phyloP scores from a whole-genome alignment of 768 basidiomycete species.

The Goffeauzyma gilvescens region DNA sequence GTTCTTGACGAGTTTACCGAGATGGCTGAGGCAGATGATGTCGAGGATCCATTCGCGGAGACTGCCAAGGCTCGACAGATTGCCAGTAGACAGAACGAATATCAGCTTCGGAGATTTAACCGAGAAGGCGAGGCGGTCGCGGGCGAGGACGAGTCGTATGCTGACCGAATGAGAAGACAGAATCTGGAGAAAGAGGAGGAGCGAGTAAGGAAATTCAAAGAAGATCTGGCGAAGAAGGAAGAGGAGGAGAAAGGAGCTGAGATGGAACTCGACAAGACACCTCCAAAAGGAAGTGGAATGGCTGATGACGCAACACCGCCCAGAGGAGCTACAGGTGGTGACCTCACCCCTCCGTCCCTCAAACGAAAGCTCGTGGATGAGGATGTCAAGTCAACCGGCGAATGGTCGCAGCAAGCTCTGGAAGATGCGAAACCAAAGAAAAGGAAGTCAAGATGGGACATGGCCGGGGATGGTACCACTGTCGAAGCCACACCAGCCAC shows the following conservation, averaged over 20 bases:
- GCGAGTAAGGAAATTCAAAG: constrained; percentile 61
- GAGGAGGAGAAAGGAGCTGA: constrained; percentile 52
- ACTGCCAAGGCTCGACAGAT: constrained; percentile 85
- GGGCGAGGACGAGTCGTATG: constrained; percentile 68
- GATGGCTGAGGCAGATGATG: constrained; percentile 78
- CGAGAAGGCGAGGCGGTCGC: constrained; percentile 48
- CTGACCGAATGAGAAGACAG: constrained; percentile 82
- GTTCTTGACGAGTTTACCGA: constrained; percentile 83
- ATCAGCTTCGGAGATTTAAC: constrained; percentile 76
- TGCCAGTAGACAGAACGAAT: constrained; percentile 79
- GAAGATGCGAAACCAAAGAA: constrained; percentile 63
- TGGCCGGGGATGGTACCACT: constrained; percentile 51
- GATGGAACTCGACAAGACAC: constrained; percentile 53
- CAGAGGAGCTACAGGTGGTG: constrained; percentile 32
- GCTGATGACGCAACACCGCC: constrained; percentile 35
- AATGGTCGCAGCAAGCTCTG: constrained; percentile 55
- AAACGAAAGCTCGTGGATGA: constrained; percentile 30
- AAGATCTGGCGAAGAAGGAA: constrained; percentile 63
- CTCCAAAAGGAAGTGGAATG: constrained; percentile 40
- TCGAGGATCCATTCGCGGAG: constrained; percentile 45
- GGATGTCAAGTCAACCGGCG: constrained; percentile 36
- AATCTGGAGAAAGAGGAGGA: constrained; percentile 84
- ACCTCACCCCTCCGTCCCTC: constrained; percentile 8
- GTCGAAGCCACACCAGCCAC: constrained; percentile 38
- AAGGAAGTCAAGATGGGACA: constrained; percentile 90